Evolutionary conservation across 805 yeast species (phyloP).

Genomic region (Zygosaccharomyces lentus): DNA sequence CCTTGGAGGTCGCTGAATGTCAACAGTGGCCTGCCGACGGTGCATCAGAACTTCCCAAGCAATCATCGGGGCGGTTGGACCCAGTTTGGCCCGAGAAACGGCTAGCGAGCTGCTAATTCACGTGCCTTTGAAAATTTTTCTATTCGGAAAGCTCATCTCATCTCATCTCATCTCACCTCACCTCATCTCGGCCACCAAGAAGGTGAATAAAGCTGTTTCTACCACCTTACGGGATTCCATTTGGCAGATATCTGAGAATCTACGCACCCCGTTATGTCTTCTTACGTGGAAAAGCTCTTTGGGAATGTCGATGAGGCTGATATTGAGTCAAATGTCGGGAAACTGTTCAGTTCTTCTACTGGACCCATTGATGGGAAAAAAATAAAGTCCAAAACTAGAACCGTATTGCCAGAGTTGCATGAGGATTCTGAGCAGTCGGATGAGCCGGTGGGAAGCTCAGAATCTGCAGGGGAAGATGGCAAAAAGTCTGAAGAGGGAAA

Average conservation of each 20-base stretch:
- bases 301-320: slow-evolving; percentile 30
- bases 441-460: neutral
- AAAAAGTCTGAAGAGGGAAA: slow-evolving; percentile 20
- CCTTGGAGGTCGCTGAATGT: neutral
- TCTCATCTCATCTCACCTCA: slow-evolving; percentile 24
- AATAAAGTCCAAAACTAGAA: slow-evolving; percentile 21
- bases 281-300: slow-evolving; percentile 35
- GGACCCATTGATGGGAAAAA: slow-evolving; percentile 43
- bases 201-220: neutral
- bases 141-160: slow-evolving; percentile 9
- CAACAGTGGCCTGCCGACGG: neutral
- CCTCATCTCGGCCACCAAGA: slow-evolving; percentile 2
- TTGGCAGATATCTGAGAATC: neutral
- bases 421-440: neutral
- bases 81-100: neutral
- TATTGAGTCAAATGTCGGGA: slow-evolving; percentile 33
- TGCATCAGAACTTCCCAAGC: neutral
- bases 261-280: slow-evolving; percentile 11
- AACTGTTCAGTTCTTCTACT: slow-evolving; percentile 39
- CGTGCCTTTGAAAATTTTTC: slow-evolving; percentile 17
- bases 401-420: slow-evolving; percentile 17
- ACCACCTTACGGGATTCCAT: neutral
- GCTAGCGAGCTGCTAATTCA: neutral
- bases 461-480: slow-evolving; percentile 13
- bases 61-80: neutral